Evolutionary conservation across 2,329 filamentous ascomycete genomes (phyloP).

Genomic region (Thielaviopsis ethacetica): DNA sequence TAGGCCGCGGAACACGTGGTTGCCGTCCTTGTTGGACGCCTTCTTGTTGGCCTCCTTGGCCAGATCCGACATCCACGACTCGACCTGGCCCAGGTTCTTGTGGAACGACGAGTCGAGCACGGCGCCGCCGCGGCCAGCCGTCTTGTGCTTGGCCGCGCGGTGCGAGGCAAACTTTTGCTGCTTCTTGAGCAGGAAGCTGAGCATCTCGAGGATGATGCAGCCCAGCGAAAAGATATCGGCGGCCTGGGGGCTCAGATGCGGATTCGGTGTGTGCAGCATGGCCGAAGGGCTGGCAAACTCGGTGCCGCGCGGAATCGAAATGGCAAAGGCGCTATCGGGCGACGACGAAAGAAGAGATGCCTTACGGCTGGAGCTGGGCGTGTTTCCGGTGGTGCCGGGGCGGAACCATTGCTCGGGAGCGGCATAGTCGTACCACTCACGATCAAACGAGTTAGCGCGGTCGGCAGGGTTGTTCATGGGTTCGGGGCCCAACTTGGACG

Average conservation of each 20-base stretch:
- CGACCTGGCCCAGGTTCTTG: constrained; percentile 50
- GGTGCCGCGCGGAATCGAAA: constrained; percentile 21
- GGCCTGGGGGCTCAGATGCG: constrained; percentile 35
- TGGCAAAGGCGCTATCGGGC: constrained; percentile 21
- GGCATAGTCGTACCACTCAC: constrained; percentile 56
- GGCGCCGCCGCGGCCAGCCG: constrained; percentile 38
- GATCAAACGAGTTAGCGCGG: constrained; percentile 36
- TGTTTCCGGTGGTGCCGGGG: constrained; percentile 21
- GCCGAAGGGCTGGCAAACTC: constrained; percentile 17
- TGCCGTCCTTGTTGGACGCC: constrained; percentile 22
- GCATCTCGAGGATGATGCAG: constrained; percentile 55
- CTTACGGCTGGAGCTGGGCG: constrained; percentile 17
- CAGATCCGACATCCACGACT: constrained; percentile 48
- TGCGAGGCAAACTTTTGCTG: constrained; percentile 49
- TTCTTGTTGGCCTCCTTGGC: constrained; percentile 41
- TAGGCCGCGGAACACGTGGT: constrained; percentile 32
- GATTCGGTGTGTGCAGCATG: constrained; percentile 23
- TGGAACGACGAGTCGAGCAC: constrained; percentile 57
- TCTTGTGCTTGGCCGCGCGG: constrained; percentile 48
- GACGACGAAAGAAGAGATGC: constrained; percentile 19
- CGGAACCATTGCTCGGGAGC: constrained; percentile 50
- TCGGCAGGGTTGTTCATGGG: constrained; percentile 26
- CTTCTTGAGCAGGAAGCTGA: constrained; percentile 53
- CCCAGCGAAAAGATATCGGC: constrained; percentile 60
- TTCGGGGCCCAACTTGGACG: constrained; percentile 31